Conservation (phyloP, 495 filamentous ascomycete genomes). For the Trichoderma virens region DNA sequence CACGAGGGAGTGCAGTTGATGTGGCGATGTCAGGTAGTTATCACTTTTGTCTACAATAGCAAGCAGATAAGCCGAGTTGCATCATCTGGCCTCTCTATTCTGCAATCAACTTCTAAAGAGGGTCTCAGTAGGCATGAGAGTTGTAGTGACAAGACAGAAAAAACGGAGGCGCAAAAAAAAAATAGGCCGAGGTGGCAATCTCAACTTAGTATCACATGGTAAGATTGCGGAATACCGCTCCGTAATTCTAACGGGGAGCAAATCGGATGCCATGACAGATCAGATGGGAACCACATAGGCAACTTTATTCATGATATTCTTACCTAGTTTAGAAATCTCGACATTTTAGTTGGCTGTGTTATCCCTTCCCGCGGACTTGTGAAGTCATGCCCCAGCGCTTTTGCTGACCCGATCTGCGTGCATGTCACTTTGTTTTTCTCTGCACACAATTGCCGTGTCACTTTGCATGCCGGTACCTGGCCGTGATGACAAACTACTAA, state of each 20-base stretch:
- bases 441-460: background rate
- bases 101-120: too few relatives aligned
- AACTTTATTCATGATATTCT: background rate
- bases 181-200: background rate
- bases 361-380: background rate
- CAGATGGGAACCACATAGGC: background rate
- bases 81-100: too few relatives aligned
- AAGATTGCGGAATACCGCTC: background rate
- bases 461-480: background rate
- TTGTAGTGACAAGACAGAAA: background rate
- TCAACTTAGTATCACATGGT: background rate
- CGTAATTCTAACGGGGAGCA: background rate
- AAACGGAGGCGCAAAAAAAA: background rate
- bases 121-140: background rate
- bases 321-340: background rate
- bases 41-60: too few relatives aligned
- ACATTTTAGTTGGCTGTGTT: background rate
- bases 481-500: conserved; percentile 3
- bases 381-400: background rate
- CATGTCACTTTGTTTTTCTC: background rate
- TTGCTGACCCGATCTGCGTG: background rate
- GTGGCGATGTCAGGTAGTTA: too few relatives aligned
- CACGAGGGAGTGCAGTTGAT: too few relatives aligned
- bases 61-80: too few relatives aligned
- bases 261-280: background rate